Base-by-base conservation (phyloP, 352 stramenopile genomes). In the Globisporangium parvum region DNA sequence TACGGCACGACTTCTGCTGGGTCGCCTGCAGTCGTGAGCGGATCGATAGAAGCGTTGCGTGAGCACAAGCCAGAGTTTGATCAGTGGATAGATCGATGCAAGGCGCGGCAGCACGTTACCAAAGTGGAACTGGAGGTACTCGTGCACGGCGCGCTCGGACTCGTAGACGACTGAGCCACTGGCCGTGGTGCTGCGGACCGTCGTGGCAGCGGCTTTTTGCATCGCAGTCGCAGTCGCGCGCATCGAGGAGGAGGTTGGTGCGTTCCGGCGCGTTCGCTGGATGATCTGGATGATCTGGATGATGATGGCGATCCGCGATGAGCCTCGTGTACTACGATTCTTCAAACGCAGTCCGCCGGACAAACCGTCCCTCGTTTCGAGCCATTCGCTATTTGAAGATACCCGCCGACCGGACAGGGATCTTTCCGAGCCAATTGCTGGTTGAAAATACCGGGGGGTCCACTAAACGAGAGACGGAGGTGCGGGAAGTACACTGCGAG, bases 51-150 rank as follows among this genome's bases (percentile, higher is more conserved):
- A n/a, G 6, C 6, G 41, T 8, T 8, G n/a, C 15, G 41, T 46
- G 2, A 49, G 17, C 20, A 28, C 2, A 47, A 54, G 23, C 5
- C 33, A 51, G 9, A 17, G 35, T 1, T 31, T 6, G 6, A 31
- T 31, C 26, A 31, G 6, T 6, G 26, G 26, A 31, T n/a, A n/a
- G n/a, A n/a, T n/a, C n/a, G n/a, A n/a, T 31, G 26, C 26, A 31
- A 31, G 26, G 26, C 26, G 26, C 6, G 26, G 6, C 1, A 6
- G 6, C 26, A 31, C 61, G 57, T 37, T 33, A 91, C 86, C 88
- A 65, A 91, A 96, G 65, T 96, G 88, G 59, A 96, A 96, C 67
- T 96, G 88, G 6, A 96, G 63, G 53, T 96, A 96, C 66, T 96
- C 88, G 57, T 94, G 73, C 47, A 93, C 85, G 4, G 88, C 88